Evolutionary conservation across 2,329 filamentous ascomycete species (phyloP).

Genomic region (Penicillium sp.): DNA sequence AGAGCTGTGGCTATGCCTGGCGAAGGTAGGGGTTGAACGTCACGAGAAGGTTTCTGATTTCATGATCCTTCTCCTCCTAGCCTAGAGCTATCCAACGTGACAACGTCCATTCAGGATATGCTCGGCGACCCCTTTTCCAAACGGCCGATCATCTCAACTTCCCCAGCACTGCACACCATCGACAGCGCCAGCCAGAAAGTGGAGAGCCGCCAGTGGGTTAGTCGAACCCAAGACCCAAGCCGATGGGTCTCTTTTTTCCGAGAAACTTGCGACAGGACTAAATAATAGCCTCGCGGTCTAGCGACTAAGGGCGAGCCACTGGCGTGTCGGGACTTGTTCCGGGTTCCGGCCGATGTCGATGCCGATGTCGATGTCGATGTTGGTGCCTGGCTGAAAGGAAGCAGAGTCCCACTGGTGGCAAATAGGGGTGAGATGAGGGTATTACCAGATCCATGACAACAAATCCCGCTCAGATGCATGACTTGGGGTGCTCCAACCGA

Average conservation of each 20-base stretch:
- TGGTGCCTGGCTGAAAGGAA: neutral
- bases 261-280: slow-evolving; percentile 3
- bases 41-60: neutral
- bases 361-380: neutral
- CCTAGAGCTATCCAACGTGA: neutral
- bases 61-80: neutral
- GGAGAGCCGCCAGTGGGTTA: neutral
- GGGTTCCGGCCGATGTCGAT: neutral
- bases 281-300: slow-evolving; percentile 8
- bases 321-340: neutral
- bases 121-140: neutral
- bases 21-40: neutral
- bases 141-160: neutral
- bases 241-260: neutral
- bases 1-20: neutral
- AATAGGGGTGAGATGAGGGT: neutral
- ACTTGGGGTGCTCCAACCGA: neutral
- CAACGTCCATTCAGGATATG: too few relatives aligned
- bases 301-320: slow-evolving; percentile 3
- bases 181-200: neutral
- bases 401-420: neutral
- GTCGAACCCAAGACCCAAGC: slow-evolving; percentile 2
- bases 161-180: neutral
- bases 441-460: neutral
- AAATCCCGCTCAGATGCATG: neutral